Percentiles rank a stretch among this genome's conserved stretches.
Conservation (phyloP, 805 yeast species). For the Peterozyma toletana region DNA sequence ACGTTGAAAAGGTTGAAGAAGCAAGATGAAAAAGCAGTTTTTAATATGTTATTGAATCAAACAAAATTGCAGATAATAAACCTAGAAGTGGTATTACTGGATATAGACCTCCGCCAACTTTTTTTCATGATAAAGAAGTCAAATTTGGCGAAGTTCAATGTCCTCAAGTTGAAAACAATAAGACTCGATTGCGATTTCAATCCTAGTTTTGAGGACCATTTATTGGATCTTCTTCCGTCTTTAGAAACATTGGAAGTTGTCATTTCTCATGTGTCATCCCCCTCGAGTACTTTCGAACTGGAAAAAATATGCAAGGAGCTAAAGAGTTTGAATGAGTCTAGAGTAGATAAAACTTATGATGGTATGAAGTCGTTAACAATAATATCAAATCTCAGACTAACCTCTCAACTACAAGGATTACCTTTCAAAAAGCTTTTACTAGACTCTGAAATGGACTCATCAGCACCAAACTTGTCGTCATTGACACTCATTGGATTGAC, state of each 20-base stretch:
- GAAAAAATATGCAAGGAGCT: not conserved
- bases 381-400: not conserved
- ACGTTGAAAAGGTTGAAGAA: not conserved
- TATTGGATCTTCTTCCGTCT: slow-evolving; percentile 1
- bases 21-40: slow-evolving; percentile 4
- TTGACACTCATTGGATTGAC: not conserved
- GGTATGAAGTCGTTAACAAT: not conserved
- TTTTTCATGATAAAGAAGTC: slow-evolving; percentile 2
- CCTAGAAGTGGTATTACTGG: slow-evolving; percentile 1
- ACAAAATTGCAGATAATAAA: slow-evolving; percentile 2
- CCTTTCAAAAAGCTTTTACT: not conserved
- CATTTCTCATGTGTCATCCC: not conserved
- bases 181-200: not conserved
- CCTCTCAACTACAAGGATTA: not conserved
- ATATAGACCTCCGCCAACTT: not conserved
- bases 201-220: not conserved
- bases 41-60: slow-evolving; percentile 1
- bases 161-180: not conserved
- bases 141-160: slow-evolving; percentile 2
- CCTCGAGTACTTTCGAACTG: not conserved
- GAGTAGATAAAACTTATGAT: not conserved
- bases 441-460: not conserved
- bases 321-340: not conserved
- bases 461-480: not conserved
- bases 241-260: not conserved